Evolutionary conservation across 345 rosid species (phyloP).

Genomic region (Linum usitatissimum): DNA sequence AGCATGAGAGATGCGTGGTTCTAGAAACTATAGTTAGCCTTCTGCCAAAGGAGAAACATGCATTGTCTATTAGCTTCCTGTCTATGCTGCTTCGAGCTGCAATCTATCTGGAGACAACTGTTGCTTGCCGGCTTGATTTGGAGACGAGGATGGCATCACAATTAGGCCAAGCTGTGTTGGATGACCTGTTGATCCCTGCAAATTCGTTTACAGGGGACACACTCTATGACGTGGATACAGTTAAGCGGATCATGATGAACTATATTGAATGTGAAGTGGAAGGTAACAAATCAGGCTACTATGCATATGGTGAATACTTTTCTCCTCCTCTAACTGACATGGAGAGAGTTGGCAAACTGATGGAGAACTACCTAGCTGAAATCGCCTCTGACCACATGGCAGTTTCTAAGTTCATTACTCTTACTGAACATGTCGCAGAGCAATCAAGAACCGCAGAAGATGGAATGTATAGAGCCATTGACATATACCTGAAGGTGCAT

Average conservation of each 20-base stretch:
- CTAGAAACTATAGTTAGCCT: constrained; percentile 84
- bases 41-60: constrained; percentile 69
- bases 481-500: constrained; percentile 81
- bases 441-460: constrained; percentile 75
- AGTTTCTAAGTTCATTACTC: constrained; percentile 45
- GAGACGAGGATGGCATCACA: constrained; percentile 83
- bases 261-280: constrained; percentile 53
- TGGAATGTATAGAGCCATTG: constrained; percentile 79
- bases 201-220: constrained; percentile 68
- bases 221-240: constrained; percentile 68
- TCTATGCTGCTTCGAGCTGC: constrained; percentile 83
- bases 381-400: constrained; percentile 64
- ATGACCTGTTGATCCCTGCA: constrained; percentile 78
- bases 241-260: constrained; percentile 63
- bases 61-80: constrained; percentile 79
- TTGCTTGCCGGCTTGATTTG: constrained; percentile 87
- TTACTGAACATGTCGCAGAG: constrained; percentile 73
- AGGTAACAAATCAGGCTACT: constrained; percentile 27
- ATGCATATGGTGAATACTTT: constrained; percentile 23
- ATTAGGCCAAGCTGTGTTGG: constrained; percentile 70
- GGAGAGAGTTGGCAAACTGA: constrained; percentile 76
- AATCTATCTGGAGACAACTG: constrained; percentile 77
- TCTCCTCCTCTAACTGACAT: constrained; percentile 39
- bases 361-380: constrained; percentile 86
- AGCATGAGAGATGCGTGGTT: constrained; percentile 79